These are phyloP conservation scores for Arabis alpina DNA, from an alignment of 345 rosid genomes.

Conservation along the genomic window DNA sequence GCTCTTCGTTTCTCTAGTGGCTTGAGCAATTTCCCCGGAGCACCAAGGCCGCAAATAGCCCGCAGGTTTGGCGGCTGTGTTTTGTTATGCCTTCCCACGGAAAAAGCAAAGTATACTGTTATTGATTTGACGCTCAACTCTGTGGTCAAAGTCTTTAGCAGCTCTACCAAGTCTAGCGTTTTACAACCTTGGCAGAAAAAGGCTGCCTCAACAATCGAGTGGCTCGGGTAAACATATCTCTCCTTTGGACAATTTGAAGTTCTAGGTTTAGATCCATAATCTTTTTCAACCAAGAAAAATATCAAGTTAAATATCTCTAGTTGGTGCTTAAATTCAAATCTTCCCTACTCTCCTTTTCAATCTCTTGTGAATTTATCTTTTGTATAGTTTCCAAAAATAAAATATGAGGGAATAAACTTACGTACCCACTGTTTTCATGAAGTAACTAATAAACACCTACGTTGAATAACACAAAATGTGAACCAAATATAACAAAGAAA, in stretches of 20 bases:
- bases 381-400: too few species aligned
- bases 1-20: neutral
- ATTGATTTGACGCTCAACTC: slow-evolving; percentile 62
- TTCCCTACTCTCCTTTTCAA: too few species aligned
- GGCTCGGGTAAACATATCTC: slow-evolving; percentile 62
- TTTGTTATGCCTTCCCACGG: neutral
- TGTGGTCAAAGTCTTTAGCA: slow-evolving; percentile 70
- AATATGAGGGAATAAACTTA: too few species aligned
- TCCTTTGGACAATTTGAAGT: neutral
- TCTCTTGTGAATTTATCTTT: too few species aligned
- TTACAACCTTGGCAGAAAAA: slow-evolving; percentile 75
- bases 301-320: too few species aligned
- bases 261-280: too few species aligned
- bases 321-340: too few species aligned
- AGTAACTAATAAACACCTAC: too few species aligned
- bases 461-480: slow-evolving; percentile 14
- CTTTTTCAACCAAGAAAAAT: too few species aligned
- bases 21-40: neutral
- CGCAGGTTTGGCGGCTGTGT: neutral
- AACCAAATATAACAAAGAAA: neutral
- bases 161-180: slow-evolving; percentile 60
- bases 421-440: too few species aligned
- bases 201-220: slow-evolving; percentile 57
- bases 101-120: slow-evolving; percentile 26
- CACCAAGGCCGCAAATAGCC: neutral